Percentiles rank a stretch among this genome's conserved stretches.
These are phyloP conservation scores for Tylopilus sp. DNA, from an alignment of 768 basidiomycete species.

Conservation along the genomic window DNA sequence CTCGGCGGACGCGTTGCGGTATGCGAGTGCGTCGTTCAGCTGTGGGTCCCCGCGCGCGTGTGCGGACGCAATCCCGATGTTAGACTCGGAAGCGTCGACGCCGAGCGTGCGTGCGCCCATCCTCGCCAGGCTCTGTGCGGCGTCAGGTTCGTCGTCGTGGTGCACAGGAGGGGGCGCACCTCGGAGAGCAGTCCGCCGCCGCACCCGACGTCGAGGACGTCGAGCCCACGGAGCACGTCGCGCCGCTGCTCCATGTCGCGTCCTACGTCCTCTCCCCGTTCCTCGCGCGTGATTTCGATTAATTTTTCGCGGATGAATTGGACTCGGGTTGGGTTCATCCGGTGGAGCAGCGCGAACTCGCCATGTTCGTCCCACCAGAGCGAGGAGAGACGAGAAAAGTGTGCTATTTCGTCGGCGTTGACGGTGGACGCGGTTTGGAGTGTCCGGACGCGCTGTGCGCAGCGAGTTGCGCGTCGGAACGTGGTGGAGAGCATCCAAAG, in stretches of 20 bases:
- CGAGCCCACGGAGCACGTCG: conserved; percentile 55
- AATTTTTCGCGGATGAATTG: conserved; percentile 80
- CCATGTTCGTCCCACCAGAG: conserved; percentile 96
- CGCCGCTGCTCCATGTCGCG: conserved; percentile 27
- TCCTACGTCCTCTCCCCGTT: conserved; percentile 35
- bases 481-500: conserved; percentile 14
- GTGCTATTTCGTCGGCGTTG: conserved; percentile 78
- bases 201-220: conserved; percentile 89
- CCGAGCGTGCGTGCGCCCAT: conserved; percentile 85
- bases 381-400: conserved; percentile 86
- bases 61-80: conserved; percentile 78
- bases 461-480: conserved; percentile 16
- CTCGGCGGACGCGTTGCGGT: conserved; percentile 75
- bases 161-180: conserved; percentile 37
- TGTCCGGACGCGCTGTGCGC: conserved; percentile 4
- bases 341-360: conserved; percentile 84
- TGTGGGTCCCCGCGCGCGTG: conserved; percentile 79
- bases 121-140: conserved; percentile 71
- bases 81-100: conserved; percentile 88
- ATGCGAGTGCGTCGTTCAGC: conserved; percentile 52
- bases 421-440: conserved; percentile 38
- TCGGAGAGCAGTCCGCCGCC: conserved; percentile 94
- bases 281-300: conserved; percentile 57
- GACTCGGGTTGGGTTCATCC: conserved; percentile 91
- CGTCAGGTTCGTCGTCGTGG: neutral